Percentiles rank a stretch among this genome's conserved stretches.
These are phyloP conservation scores for Entelexis paramagnoliae DNA, from an alignment of 1,139 yeast genomes.

Conservation along the genomic window DNA sequence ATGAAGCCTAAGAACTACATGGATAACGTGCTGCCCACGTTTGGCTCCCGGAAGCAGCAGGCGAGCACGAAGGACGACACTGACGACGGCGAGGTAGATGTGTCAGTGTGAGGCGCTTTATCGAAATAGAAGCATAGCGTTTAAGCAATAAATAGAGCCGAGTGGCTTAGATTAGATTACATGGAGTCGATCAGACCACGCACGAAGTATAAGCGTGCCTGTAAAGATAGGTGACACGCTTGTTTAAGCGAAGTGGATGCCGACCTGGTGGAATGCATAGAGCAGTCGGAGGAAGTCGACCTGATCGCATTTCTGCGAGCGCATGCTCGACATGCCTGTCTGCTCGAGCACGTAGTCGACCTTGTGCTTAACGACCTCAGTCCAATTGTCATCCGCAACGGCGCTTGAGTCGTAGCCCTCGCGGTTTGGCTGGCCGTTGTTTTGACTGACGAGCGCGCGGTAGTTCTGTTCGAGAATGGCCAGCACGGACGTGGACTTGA, in stretches of 20 bases:
- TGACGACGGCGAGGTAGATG: constrained; percentile 15
- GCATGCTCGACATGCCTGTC: constrained; percentile 71
- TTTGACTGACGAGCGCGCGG: constrained; percentile 60
- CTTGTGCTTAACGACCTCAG: constrained; percentile 46
- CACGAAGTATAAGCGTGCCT: too few relatives aligned
- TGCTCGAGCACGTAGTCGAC: constrained; percentile 52
- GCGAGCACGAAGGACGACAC: not conserved
- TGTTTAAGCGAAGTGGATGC: constrained; percentile 82
- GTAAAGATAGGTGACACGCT: too few relatives aligned
- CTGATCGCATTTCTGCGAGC: constrained; percentile 92
- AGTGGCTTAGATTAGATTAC: too few relatives aligned
- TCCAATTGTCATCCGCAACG: constrained; percentile 33
- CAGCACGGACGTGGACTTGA: constrained; percentile 71
- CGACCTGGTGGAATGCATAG: constrained; percentile 93
- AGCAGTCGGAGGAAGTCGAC: constrained; percentile 79
- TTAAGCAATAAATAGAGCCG: too few relatives aligned
- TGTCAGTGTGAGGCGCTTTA: constrained; percentile 5
- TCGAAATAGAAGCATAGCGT: too few relatives aligned
- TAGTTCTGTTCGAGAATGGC: constrained; percentile 83
- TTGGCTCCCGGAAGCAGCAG: constrained; percentile 17
- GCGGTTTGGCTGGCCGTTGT: constrained; percentile 30
- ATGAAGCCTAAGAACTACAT: constrained; percentile 1
- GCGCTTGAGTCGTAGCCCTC: constrained; percentile 27
- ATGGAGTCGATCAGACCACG: too few relatives aligned
- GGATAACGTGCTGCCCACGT: constrained; percentile 1